Evolutionary conservation across 2,329 filamentous ascomycete genomes (phyloP).

Genomic region (Fusarium setosum): DNA sequence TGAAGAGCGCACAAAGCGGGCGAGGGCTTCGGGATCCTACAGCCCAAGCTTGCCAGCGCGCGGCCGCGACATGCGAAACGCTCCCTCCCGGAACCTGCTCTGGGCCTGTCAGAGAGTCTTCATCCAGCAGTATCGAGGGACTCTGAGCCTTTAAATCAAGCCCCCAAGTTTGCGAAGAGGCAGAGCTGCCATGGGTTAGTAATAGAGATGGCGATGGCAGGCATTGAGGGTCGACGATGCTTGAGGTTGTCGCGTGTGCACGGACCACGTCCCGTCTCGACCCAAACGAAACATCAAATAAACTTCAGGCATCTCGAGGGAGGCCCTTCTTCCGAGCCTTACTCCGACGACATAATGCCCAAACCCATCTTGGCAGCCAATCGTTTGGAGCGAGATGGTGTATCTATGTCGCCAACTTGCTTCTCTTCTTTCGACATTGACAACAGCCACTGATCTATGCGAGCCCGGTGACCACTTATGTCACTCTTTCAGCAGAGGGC

Average conservation of each 20-base stretch:
- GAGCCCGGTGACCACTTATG: too few species aligned
- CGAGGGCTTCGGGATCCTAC: constrained; percentile 25
- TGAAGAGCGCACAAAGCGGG: constrained; percentile 1
- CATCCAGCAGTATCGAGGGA: constrained; percentile 35
- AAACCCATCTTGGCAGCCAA: constrained; percentile 6
- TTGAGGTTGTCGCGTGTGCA: constrained; percentile 38
- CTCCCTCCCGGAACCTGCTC: constrained; percentile 41
- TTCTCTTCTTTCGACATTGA: too few species aligned
- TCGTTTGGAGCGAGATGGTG: background rate
- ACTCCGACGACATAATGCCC: background rate
- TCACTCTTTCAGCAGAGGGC: too few species aligned
- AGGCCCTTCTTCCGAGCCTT: constrained; percentile 11
- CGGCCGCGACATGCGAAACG: constrained; percentile 35
- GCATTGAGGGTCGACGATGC: constrained; percentile 33
- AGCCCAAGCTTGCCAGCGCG: constrained; percentile 33
- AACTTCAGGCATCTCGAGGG: constrained; percentile 5
- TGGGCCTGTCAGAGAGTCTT: constrained; percentile 31
- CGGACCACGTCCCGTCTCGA: constrained; percentile 21
- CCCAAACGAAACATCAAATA: constrained; percentile 28
- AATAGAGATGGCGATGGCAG: constrained; percentile 31
- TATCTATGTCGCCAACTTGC: too few species aligned
- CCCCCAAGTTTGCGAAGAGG: constrained; percentile 15
- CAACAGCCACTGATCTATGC: too few species aligned
- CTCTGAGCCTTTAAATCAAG: background rate
- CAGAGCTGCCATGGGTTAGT: constrained; percentile 1